Base-by-base conservation (phyloP, 2,329 filamentous ascomycete genomes). In the Pseudogymnoascus sp. region DNA sequence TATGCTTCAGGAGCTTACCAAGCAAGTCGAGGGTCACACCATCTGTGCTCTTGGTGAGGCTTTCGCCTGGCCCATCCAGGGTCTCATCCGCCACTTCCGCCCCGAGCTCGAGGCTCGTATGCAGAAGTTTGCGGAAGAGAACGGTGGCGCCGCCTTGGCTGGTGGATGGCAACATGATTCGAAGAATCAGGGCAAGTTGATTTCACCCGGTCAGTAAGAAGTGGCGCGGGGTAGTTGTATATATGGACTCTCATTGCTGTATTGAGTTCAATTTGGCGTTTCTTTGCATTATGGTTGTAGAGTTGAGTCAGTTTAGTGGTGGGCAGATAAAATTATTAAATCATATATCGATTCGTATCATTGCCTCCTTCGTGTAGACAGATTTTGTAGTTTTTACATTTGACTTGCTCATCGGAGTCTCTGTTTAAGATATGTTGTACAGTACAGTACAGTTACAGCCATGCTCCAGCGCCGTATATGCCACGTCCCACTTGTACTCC, bases 11-110 rank as follows among this genome's bases (percentile, higher is more conserved):
- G 94, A 99, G 81, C 80, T 99, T 70, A 99, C 94, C 66, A 99
- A 99, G 84, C 94, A 99, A 80, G 94, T 99, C 65, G 94, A 99
- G 80, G 94, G 94, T 9, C 94, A 99, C 81, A 97, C 94, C 58
- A 99, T 99, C 72, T 99, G 94, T 78, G 87, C 93, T 77, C 81
- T 99, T 67, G 94, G 94, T 63, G 94, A 99, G 81, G 94, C 94
- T 66, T 99, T 99, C 71, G 92, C 94, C 66, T 99, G 94, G 94
- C 94, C 94, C 66, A 89, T 99, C 68, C 94, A 99, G 80, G 94
- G 94, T 76, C 84, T 99, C 64, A 99, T 99, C 78, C 89, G 94
- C 72, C 94, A 99, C 80, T 99, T 99, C 84, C 86, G 94, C 71
- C 94, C 93, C 48, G 92, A 99, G 79, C 82, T 99, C 60, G 92